Evolutionary conservation across 176 grass and related monocot species (phyloP).

Genomic region (Miscanthus lutarioriparius): DNA sequence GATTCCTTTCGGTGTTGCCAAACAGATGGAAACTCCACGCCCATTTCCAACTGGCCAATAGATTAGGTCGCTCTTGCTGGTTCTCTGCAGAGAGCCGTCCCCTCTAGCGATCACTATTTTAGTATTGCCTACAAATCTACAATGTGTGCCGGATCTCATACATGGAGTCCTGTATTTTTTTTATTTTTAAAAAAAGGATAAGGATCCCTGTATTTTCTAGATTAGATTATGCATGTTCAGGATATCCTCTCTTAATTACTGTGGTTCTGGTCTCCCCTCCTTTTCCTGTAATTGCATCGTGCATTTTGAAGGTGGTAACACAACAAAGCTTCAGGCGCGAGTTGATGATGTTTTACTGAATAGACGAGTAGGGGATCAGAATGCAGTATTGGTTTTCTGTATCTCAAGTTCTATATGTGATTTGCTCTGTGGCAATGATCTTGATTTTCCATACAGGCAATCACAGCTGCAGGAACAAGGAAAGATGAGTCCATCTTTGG

Average conservation of each 20-base stretch:
- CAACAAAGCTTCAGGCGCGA: not conserved
- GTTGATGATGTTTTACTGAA: not conserved
- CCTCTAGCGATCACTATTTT: not conserved
- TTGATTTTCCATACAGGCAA: slow-evolving; percentile 56
- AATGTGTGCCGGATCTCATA: not conserved
- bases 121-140: not conserved
- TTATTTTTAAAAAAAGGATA: too few relatives aligned
- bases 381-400: not conserved
- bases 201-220: not conserved
- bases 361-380: not conserved
- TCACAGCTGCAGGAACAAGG: slow-evolving; percentile 56
- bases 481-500: slow-evolving; percentile 66
- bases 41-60: not conserved
- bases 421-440: slow-evolving; percentile 19
- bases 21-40: not conserved
- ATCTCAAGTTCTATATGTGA: not conserved
- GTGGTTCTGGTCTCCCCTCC: not conserved
- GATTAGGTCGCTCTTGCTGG: not conserved
- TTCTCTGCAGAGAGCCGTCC: not conserved
- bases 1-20: not conserved
- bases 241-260: not conserved
- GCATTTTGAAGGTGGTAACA: not conserved
- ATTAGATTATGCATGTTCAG: not conserved
- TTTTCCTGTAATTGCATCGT: not conserved
- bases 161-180: not conserved